Evolutionary conservation across 2,329 filamentous ascomycete genomes (phyloP).

Genomic region (Claviceps africana): DNA sequence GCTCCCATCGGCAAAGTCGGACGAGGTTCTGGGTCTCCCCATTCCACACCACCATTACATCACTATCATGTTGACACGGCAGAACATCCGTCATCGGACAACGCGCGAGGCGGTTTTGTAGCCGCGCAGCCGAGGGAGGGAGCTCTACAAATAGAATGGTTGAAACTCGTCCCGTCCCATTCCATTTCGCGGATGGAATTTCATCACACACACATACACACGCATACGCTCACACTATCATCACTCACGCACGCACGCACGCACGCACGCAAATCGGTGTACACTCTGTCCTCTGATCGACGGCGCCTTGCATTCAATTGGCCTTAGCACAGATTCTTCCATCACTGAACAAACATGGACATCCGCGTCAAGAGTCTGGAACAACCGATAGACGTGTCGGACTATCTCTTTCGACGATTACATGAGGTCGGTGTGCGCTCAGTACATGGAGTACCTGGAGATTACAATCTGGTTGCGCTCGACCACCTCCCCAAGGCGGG

Average conservation of each 20-base stretch:
- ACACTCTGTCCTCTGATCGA: neutral
- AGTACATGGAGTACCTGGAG: constrained; percentile 55
- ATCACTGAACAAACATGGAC: constrained; percentile 16
- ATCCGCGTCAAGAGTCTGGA: constrained; percentile 29
- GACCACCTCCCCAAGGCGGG: constrained; percentile 48
- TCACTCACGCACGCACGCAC: no score
- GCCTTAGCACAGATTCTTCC: neutral
- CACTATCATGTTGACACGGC: constrained; percentile 2
- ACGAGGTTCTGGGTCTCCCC: neutral
- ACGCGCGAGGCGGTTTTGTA: neutral
- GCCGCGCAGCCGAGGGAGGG: no score
- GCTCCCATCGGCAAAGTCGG: neutral
- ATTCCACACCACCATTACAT: constrained; percentile 7
- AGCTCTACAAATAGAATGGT: neutral
- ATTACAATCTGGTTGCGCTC: constrained; percentile 57
- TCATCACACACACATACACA: no score
- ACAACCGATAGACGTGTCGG: constrained; percentile 44
- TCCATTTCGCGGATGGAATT: no score
- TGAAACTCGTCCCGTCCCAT: neutral
- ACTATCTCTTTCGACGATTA: constrained; percentile 54
- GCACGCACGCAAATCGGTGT: no score
- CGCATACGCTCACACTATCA: no score
- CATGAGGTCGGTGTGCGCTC: constrained; percentile 50
- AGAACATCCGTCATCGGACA: neutral
- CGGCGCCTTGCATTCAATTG: neutral